Base-by-base conservation (phyloP, 805 yeast genomes). In the Yarrowia sp. region DNA sequence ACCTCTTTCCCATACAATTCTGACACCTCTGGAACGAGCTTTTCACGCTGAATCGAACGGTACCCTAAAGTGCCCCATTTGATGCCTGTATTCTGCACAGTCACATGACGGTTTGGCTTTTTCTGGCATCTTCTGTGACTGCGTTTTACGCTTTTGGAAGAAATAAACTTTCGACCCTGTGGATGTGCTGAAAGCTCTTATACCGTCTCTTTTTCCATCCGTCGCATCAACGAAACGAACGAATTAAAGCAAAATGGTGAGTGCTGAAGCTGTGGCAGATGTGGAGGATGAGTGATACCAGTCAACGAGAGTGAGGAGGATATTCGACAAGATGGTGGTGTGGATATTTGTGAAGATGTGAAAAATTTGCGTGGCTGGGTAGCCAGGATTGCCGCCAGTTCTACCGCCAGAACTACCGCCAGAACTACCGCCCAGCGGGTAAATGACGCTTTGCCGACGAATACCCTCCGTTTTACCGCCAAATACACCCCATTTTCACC, bases 191-290 rank as follows among this genome's bases (percentile, higher is more conserved):
- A 58, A 58, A 55, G 61, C 61, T 55, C 64, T 58, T 42, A 58
- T 61, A 61, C 66, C 55, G 66, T 34, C 66, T 46, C 53, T 46
- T 61, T 61, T 61, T 61, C 52, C 55, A 46, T 30, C 46, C 46
- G 55, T 52, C 58, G 43, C 66, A 61, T 61, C 66, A 61, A 61
- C 66, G 64, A 42, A 39, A 55, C 61, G 65, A 61, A 61, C 66
- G 66, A 61, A 61, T 46, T 46, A 20, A 47, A 46, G 55, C 66
- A 61, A 61, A 61, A 61, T 61, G 66, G 66, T 61, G 66, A 61
- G 66, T 61, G 47, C 58, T 46, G 66, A 46, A 34, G 24, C 58
- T 47, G 19, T 44, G 20, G 6, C 30, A 24, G 30, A 7, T 5
- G 30, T 24, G 30, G 30, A 24, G 30, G 30, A 24, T 5, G 6